phyloP scores from a whole-genome alignment of 768 basidiomycete genomes.

The Tremella yokohamensis region DNA sequence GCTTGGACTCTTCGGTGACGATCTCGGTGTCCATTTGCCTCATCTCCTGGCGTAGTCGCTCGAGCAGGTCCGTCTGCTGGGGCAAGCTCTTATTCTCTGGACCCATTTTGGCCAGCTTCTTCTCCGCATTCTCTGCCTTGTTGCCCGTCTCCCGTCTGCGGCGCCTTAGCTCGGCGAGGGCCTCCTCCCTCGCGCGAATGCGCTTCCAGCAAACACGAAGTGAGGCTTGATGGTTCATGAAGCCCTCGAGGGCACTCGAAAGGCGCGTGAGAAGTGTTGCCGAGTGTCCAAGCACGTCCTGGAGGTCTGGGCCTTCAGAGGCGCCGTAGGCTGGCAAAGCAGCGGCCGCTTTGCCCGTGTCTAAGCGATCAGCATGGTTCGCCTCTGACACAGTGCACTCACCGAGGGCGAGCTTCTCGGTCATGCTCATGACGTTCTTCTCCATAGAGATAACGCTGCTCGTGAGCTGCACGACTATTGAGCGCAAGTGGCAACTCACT shows the following conservation, averaged over 20 bases:
- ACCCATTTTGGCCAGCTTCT: constrained; percentile 83
- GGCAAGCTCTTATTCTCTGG: constrained; percentile 79
- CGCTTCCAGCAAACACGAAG: constrained; percentile 73
- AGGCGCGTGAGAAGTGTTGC: constrained; percentile 66
- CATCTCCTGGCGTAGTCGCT: constrained; percentile 71
- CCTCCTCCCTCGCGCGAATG: constrained; percentile 79
- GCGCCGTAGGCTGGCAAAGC: constrained; percentile 49
- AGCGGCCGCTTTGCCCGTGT: constrained; percentile 41
- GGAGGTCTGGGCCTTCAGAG: constrained; percentile 52
- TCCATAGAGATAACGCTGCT: constrained; percentile 71
- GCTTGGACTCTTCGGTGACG: constrained; percentile 69
- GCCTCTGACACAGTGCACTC: not conserved
- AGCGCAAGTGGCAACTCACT: constrained; percentile 49
- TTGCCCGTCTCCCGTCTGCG: constrained; percentile 63
- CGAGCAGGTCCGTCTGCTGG: constrained; percentile 68
- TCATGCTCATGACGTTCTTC: constrained; percentile 63
- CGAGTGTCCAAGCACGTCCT: constrained; percentile 68
- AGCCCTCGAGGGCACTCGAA: constrained; percentile 64
- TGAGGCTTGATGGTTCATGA: constrained; percentile 66
- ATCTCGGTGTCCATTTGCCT: constrained; percentile 71
- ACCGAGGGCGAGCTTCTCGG: constrained; percentile 38
- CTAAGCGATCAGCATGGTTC: constrained; percentile 16
- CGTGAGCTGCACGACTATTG: not conserved
- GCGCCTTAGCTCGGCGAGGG: constrained; percentile 69
- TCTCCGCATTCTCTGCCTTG: constrained; percentile 79